Evolutionary conservation across 2,329 filamentous ascomycete species (phyloP).

Genomic region (Tolypocladium tropicale): DNA sequence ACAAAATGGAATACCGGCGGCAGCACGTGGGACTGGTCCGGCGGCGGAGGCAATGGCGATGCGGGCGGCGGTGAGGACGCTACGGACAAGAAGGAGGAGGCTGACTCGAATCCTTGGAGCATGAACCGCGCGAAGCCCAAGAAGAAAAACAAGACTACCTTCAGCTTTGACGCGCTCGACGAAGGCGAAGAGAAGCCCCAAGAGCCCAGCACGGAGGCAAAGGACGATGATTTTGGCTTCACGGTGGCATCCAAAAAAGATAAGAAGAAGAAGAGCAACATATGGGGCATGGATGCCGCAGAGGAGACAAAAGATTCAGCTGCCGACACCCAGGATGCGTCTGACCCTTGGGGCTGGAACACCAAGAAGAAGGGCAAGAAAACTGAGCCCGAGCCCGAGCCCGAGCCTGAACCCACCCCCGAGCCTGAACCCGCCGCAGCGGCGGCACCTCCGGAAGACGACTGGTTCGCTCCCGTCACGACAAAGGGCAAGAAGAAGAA

Average conservation of each 20-base stretch:
- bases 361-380: conserved; percentile 32
- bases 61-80: conserved; percentile 16
- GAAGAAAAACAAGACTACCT: conserved; percentile 34
- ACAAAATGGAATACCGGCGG: conserved; percentile 48
- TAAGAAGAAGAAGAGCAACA: conserved; percentile 27
- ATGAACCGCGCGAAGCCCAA: conserved; percentile 37
- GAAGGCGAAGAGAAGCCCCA: conserved; percentile 26
- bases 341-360: conserved; percentile 24
- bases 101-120: conserved; percentile 40
- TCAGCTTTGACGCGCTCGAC: conserved; percentile 38
- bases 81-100: conserved; percentile 29
- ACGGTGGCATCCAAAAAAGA: conserved; percentile 27
- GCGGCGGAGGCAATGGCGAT: conserved; percentile 14
- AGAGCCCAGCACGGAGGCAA: conserved; percentile 20
- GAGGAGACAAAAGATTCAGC: conserved; percentile 19
- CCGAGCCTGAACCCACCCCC: conserved; percentile 1
- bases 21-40: conserved; percentile 32
- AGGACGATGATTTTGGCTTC: conserved; percentile 21
- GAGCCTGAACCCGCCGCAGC: conserved; percentile 8
- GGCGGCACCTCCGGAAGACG: conserved; percentile 8
- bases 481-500: conserved; percentile 28
- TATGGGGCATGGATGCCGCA: conserved; percentile 24
- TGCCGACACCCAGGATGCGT: conserved; percentile 11
- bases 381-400: conserved; percentile 13
- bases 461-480: conserved; percentile 9